Evolutionary conservation across 352 stramenopile species (phyloP).

Genomic region (Globisporangium barbulae): DNA sequence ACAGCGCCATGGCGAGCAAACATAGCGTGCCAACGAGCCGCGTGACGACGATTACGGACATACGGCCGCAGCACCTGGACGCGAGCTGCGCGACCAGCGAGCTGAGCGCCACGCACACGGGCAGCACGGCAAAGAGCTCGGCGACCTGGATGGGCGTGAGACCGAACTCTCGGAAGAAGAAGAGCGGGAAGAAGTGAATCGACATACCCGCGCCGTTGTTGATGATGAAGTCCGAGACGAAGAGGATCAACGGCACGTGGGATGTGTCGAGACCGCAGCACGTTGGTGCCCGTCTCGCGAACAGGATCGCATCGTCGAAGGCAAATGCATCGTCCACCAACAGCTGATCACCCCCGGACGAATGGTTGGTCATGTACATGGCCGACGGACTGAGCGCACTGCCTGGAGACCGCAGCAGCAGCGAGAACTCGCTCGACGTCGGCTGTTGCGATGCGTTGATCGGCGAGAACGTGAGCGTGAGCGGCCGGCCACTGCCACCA

Average conservation of each 20-base stretch:
- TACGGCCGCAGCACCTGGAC: constrained; percentile 34
- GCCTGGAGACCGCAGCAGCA: constrained; percentile 21
- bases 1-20: constrained; percentile 46
- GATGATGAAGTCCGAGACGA: constrained; percentile 65
- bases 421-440: constrained; percentile 32
- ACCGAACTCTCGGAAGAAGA: constrained; percentile 55
- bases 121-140: constrained; percentile 50
- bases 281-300: constrained; percentile 8
- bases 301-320: constrained; percentile 14
- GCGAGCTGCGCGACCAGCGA: constrained; percentile 44
- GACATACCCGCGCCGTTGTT: constrained; percentile 62
- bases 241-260: constrained; percentile 61
- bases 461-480: constrained; percentile 17
- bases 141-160: constrained; percentile 56
- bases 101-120: constrained; percentile 38
- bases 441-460: constrained; percentile 12
- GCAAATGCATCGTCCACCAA: constrained; percentile 18
- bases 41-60: constrained; percentile 54
- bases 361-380: constrained; percentile 21
- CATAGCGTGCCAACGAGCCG: constrained; percentile 35
- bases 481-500: background rate
- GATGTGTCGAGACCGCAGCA: constrained; percentile 34
- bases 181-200: constrained; percentile 59
- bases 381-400: constrained; percentile 1
- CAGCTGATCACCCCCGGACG: background rate